A percentile compares a stretch with the other conserved stretches of the same genome.
Evolutionary conservation across 805 yeast species (phyloP).

Genomic region (Yamadazyma sp.): DNA sequence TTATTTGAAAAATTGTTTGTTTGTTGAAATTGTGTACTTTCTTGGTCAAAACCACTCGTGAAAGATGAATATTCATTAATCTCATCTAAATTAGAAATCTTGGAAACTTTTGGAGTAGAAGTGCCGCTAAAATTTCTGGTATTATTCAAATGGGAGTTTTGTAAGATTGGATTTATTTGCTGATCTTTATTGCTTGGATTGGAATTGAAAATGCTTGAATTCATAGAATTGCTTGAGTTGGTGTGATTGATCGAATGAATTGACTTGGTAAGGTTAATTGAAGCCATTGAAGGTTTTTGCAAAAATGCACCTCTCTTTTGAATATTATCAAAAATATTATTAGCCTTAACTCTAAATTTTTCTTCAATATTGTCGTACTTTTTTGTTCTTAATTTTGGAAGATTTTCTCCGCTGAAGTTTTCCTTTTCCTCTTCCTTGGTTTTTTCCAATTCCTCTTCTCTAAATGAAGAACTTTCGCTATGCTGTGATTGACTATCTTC

Average conservation of each 20-base stretch:
- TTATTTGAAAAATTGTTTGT: conserved; percentile 1
- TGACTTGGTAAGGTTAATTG: no score
- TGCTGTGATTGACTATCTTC: not conserved
- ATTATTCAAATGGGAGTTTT: no score
- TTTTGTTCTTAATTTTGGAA: conserved; percentile 26
- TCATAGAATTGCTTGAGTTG: no score
- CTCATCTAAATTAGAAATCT: conserved; percentile 11
- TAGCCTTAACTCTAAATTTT: conserved; percentile 36
- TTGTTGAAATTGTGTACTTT: conserved; percentile 13
- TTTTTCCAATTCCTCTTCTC: not conserved
- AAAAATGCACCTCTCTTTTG: conserved; percentile 30
- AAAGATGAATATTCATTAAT: conserved; percentile 28
- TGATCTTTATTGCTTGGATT: no score
- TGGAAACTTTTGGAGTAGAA: conserved; percentile 35
- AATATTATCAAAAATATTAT: conserved; percentile 35
- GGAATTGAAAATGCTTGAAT: no score
- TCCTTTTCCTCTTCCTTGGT: not conserved
- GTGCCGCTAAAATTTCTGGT: conserved; percentile 29
- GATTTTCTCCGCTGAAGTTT: not conserved
- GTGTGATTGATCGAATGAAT: no score
- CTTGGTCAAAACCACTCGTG: conserved; percentile 29
- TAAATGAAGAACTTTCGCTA: not conserved
- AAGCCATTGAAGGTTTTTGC: no score
- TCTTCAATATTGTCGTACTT: conserved; percentile 32
- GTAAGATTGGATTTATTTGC: no score